A percentile compares a stretch with the other conserved stretches of the same genome.
phyloP scores from a whole-genome alignment of 148 eudicot genomes.

The Spergularia bocconei region DNA sequence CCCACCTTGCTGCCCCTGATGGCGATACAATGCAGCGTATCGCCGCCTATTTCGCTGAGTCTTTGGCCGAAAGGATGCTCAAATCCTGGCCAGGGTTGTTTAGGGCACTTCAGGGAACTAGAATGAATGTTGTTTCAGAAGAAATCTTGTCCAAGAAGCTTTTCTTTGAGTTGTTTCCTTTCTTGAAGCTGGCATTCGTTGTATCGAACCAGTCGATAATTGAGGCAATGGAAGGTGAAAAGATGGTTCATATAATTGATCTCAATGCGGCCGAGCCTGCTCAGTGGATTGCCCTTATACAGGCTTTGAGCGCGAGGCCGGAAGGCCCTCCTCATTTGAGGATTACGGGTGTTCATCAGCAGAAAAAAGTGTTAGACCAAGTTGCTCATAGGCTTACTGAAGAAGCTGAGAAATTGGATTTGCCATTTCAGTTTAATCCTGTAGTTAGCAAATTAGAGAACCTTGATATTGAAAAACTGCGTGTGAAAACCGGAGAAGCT shows the following conservation, averaged over 20 bases:
- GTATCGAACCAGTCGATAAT: conserved; percentile 77
- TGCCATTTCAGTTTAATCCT: conserved; percentile 92
- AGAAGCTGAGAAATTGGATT: conserved; percentile 90
- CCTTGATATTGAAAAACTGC: conserved; percentile 70
- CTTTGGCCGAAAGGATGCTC: conserved; percentile 75
- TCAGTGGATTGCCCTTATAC: conserved; percentile 84
- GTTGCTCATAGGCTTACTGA: conserved; percentile 68
- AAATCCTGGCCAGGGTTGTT: conserved; percentile 85
- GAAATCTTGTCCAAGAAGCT: conserved; percentile 55
- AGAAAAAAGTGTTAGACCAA: conserved; percentile 76
- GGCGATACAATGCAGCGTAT: conserved; percentile 99
- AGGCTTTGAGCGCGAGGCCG: conserved; percentile 77
- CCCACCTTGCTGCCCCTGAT: conserved; percentile 74
- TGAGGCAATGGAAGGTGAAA: conserved; percentile 96
- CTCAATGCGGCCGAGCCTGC: conserved; percentile 76
- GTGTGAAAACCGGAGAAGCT: conserved; percentile 95
- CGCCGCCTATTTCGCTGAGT: conserved; percentile 85
- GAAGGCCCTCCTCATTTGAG: conserved; percentile 96
- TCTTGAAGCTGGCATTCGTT: conserved; percentile 70
- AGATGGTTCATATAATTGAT: conserved; percentile 90
- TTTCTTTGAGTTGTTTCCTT: conserved; percentile 80
- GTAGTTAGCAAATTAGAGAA: conserved; percentile 60
- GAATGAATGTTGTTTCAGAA: conserved; percentile 47
- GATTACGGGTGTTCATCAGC: conserved; percentile 79
- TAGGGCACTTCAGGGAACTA: conserved; percentile 71